Percentiles rank a stretch among this genome's conserved stretches.
These are phyloP conservation scores for Streptanthus diversifolius DNA, from an alignment of 345 rosid genomes.

Conservation along the genomic window DNA sequence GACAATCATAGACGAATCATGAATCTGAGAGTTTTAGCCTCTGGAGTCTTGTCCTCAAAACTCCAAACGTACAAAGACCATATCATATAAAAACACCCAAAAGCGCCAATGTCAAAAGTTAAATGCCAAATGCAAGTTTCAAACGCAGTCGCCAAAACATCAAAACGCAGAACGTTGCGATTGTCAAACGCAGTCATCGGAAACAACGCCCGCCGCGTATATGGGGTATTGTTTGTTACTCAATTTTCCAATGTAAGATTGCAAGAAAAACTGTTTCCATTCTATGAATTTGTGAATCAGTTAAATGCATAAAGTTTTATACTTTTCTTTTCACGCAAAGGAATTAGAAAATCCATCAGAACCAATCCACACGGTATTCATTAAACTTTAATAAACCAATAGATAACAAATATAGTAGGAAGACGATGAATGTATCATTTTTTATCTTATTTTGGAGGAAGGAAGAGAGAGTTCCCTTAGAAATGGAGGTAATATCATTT, in stretches of 20 bases:
- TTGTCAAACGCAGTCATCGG: too few relatives aligned
- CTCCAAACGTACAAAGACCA: too few relatives aligned
- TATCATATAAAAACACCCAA: too few relatives aligned
- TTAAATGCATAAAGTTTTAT: not conserved
- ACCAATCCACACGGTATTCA: constrained; percentile 8
- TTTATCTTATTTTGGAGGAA: not conserved
- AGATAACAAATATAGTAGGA: not conserved
- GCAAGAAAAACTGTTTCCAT: not conserved
- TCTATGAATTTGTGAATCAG: not conserved
- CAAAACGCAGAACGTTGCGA: too few relatives aligned
- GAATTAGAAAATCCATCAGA: not conserved
- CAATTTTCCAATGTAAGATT: constrained; percentile 10
- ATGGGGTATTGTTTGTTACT: constrained; percentile 21
- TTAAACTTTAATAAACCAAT: not conserved
- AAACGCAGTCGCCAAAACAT: too few relatives aligned
- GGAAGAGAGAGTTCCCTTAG: constrained; percentile 11
- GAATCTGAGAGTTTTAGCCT: too few relatives aligned
- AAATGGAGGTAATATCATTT: not conserved
- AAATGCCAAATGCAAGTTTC: too few relatives aligned
- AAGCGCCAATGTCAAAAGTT: too few relatives aligned
- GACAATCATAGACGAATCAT: too few relatives aligned
- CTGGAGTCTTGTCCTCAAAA: too few relatives aligned
- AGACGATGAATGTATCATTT: not conserved
- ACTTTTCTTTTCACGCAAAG: not conserved
- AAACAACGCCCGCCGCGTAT: too few relatives aligned